Base-by-base conservation (phyloP, 2,329 filamentous ascomycete genomes). In the Diaporthe velutina region DNA sequence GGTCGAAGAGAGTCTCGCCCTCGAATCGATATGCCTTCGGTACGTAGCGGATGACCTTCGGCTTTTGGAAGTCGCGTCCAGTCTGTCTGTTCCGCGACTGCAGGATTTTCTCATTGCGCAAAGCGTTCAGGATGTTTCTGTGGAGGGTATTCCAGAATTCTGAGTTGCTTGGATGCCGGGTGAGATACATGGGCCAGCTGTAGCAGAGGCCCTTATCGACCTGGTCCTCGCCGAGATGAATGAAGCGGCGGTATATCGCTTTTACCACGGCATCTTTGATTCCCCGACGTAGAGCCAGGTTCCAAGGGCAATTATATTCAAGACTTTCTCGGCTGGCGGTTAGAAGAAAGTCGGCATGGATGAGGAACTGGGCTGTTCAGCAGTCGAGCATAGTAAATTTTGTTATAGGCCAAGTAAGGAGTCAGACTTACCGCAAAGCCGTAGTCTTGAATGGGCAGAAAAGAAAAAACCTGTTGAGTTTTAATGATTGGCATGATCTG, bases 321-420 rank as follows among this genome's bases (percentile, higher is more conserved):
- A 88, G 80, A 67, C 85, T 84, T 75, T 89, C 80, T 1, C 87
- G 81, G 75, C 80, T 86, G 4, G 85, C 86, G 19, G 83, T 78
- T 0, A 84, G 87, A 42, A 86, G 85, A 73, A 89, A 89, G 76
- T 89, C 87, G 13, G 85, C 82, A 12, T 89, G 87, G 15, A 90
- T 85, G 1, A 89, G 77, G 66, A 89, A 89, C 82, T 84, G 86
- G 78, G 10, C 33, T 9, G 19, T 38, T 35, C 30, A 57, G 17
- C 30, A 57, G 9, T 57, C 54, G 6, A 13, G 10, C 3, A 35
- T 35, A 30, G 17, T n/a, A 57, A 35, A 35, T 57, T 4, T 38
- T 7, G n/a, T 35, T 3, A 57, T 57, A 6, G 7, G 30, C 30
- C 54, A 8, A n/a, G 30, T 2, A 35, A 58, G 30, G 9, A 7